phyloP scores from a whole-genome alignment of 176 grass and related monocot species.

The Calamus simplicifolius region DNA sequence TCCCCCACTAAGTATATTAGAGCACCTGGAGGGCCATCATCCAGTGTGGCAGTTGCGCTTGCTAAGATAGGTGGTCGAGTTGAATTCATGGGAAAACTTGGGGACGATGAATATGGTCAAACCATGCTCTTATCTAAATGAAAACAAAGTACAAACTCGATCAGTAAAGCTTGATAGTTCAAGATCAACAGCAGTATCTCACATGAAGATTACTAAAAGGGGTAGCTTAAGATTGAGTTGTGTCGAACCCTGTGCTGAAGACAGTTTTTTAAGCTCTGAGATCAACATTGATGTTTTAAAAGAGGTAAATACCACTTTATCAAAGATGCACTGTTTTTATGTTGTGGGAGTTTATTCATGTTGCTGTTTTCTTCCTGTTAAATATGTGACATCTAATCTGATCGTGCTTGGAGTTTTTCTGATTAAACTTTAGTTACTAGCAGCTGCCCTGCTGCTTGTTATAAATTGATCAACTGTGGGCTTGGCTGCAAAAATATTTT shows the following conservation, averaged over 20 bases:
- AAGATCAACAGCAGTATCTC: slow-evolving; percentile 45
- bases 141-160: slow-evolving; percentile 58
- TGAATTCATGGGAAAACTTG: slow-evolving; percentile 88
- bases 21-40: slow-evolving; percentile 67
- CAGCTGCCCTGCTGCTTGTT: too few relatives aligned
- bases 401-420: too few relatives aligned
- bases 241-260: slow-evolving; percentile 52
- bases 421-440: too few relatives aligned
- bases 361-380: too few relatives aligned
- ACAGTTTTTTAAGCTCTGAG: slow-evolving; percentile 60
- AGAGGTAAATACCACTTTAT: slow-evolving; percentile 35
- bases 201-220: slow-evolving; percentile 52
- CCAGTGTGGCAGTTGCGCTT: slow-evolving; percentile 67
- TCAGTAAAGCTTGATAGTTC: slow-evolving; percentile 39
- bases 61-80: slow-evolving; percentile 54
- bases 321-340: background rate
- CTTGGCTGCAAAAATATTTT: too few relatives aligned
- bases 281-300: slow-evolving; percentile 66
- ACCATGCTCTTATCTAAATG: slow-evolving; percentile 49
- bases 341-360: background rate
- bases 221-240: slow-evolving; percentile 40
- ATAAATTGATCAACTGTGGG: too few relatives aligned
- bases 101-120: slow-evolving; percentile 61
- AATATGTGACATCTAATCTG: too few relatives aligned
- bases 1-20: slow-evolving; percentile 59